These are phyloP conservation scores for Pouteria glomerata DNA, from an alignment of 148 eudicot genomes.

Conservation along the genomic window DNA sequence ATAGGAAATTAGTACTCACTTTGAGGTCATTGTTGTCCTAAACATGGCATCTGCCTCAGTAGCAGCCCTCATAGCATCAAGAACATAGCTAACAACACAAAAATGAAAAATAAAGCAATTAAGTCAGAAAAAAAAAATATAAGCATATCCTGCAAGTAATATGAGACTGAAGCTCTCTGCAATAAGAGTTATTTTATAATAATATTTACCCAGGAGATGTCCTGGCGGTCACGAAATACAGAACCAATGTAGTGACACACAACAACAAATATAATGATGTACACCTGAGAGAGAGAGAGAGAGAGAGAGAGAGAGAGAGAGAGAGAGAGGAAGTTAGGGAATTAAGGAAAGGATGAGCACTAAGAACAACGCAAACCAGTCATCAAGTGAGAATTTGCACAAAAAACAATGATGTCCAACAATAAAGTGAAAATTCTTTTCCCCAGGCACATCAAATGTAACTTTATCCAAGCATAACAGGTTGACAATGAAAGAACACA, in stretches of 20 bases:
- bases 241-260: constrained; percentile 68
- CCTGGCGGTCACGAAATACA: constrained; percentile 72
- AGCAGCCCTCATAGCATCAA: constrained; percentile 78
- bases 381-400: background rate
- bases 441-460: background rate
- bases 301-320: constrained; percentile 6
- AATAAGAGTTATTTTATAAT: background rate
- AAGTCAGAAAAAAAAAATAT: background rate
- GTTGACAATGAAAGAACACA: background rate
- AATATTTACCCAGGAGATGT: constrained; percentile 80
- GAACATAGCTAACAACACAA: constrained; percentile 49
- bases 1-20: constrained; percentile 45
- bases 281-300: constrained; percentile 43
- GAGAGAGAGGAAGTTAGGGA: no score
- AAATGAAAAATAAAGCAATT: background rate
- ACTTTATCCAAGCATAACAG: background rate
- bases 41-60: constrained; percentile 44
- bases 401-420: background rate
- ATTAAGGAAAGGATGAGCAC: no score
- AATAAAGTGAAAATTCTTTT: background rate
- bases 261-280: constrained; percentile 53
- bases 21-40: constrained; percentile 39
- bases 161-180: background rate
- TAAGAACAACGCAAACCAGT: background rate
- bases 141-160: background rate